Conservation (phyloP, 805 yeast genomes). For the Metschnikowia noctiluminum region DNA sequence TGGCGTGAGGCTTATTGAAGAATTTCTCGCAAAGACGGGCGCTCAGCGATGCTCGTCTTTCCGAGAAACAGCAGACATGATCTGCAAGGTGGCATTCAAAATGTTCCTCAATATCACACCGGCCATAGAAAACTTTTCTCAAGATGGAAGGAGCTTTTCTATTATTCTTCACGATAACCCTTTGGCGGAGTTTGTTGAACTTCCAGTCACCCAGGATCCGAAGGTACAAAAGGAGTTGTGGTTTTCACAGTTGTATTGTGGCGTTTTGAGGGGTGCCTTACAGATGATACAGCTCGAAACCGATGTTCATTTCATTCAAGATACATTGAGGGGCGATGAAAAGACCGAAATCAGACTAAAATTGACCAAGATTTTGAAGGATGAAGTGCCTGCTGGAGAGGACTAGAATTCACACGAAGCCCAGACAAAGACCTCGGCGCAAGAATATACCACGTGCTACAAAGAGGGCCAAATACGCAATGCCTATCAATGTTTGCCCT, state of each 20-base stretch:
- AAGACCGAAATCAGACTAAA: constrained; percentile 75
- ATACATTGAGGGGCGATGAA: constrained; percentile 77
- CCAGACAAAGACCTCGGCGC: too few relatives aligned
- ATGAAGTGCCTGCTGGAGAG: constrained; percentile 97
- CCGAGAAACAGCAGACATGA: constrained; percentile 82
- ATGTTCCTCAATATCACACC: constrained; percentile 85
- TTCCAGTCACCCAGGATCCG: constrained; percentile 67
- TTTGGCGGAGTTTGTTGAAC: constrained; percentile 89
- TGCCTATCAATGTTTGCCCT: too few relatives aligned
- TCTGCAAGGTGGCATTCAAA: constrained; percentile 85
- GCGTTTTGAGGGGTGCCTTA: constrained; percentile 85
- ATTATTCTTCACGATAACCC: constrained; percentile 82
- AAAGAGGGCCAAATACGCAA: too few relatives aligned
- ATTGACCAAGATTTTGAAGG: constrained; percentile 70
- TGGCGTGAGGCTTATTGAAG: constrained; percentile 88
- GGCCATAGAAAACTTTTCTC: constrained; percentile 66
- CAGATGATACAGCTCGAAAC: constrained; percentile 96
- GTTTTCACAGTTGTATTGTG: constrained; percentile 89
- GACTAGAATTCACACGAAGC: constrained; percentile 40
- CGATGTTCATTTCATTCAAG: constrained; percentile 76
- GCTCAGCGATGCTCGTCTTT: constrained; percentile 75
- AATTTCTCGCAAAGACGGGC: constrained; percentile 86
- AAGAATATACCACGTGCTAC: too few relatives aligned
- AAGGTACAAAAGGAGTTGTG: constrained; percentile 70
- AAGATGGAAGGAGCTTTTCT: constrained; percentile 71